A percentile compares a stretch with the other conserved stretches of the same genome.
These are phyloP conservation scores for Cephaloascus fragrans DNA, from an alignment of 805 yeast genomes.

Conservation along the genomic window DNA sequence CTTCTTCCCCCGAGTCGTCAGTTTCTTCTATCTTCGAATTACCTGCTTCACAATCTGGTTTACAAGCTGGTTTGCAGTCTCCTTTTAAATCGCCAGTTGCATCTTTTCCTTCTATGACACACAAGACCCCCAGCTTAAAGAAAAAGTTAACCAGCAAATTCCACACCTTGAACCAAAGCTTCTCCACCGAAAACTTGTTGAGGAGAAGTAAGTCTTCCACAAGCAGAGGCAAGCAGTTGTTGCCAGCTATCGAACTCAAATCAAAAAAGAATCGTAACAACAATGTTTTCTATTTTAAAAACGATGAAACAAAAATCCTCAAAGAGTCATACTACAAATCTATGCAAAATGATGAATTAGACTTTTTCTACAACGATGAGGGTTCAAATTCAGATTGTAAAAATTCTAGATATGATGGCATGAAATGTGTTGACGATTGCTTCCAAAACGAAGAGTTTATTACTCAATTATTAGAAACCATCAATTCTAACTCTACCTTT, in stretches of 20 bases:
- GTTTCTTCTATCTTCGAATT: background rate
- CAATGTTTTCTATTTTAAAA: background rate
- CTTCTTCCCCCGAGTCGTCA: background rate
- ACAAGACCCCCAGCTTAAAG: background rate
- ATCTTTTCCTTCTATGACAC: no score
- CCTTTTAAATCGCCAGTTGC: background rate
- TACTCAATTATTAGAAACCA: background rate
- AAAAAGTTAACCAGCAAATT: background rate
- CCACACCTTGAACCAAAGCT: background rate
- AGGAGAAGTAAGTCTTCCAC: background rate
- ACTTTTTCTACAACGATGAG: background rate
- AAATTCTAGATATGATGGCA: background rate
- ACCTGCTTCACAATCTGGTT: no score
- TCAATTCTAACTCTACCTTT: background rate
- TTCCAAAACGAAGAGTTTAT: background rate
- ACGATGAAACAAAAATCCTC: background rate
- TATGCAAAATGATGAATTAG: background rate
- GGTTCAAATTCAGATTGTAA: background rate
- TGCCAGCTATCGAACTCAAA: background rate
- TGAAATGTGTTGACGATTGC: background rate
- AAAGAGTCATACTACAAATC: background rate
- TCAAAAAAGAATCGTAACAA: background rate
- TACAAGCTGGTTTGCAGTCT: background rate
- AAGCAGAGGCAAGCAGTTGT: no score
- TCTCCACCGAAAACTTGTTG: background rate